A percentile compares a stretch with the other conserved stretches of the same genome.
Evolutionary conservation across 495 filamentous ascomycete genomes (phyloP).

Genomic region (Podospora tetraspora): DNA sequence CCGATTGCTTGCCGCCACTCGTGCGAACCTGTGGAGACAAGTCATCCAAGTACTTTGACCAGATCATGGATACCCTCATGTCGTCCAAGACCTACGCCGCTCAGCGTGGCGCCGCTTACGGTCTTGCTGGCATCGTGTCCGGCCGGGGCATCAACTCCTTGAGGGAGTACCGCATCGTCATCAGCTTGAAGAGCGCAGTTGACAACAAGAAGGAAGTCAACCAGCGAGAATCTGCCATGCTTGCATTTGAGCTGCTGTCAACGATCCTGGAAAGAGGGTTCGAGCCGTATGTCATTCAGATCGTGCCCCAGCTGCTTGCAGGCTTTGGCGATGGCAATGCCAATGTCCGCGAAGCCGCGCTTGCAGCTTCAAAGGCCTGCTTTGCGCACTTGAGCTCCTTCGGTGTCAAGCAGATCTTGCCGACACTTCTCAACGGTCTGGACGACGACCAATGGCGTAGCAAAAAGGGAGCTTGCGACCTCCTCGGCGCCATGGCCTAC

Average conservation of each 20-base stretch:
- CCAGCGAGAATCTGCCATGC: slow-evolving; percentile 79
- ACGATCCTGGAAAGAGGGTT: slow-evolving; percentile 80
- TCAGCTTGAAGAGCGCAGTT: slow-evolving; percentile 64
- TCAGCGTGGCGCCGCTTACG: slow-evolving; percentile 89
- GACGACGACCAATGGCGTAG: slow-evolving; percentile 96
- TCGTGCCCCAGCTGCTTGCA: slow-evolving; percentile 82
- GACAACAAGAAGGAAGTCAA: slow-evolving; percentile 91
- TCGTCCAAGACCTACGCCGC: slow-evolving; percentile 84
- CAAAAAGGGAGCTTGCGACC: slow-evolving; percentile 95
- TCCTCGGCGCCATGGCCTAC: slow-evolving; percentile 96
- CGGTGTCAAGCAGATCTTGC: slow-evolving; percentile 89
- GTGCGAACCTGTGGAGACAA: slow-evolving; percentile 74
- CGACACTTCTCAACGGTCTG: slow-evolving; percentile 85
- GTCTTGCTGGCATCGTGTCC: slow-evolving; percentile 81
- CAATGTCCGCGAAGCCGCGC: slow-evolving; percentile 85
- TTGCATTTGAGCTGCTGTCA: slow-evolving; percentile 87
- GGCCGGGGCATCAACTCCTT: slow-evolving; percentile 80
- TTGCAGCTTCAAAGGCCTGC: slow-evolving; percentile 89
- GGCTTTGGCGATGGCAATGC: slow-evolving; percentile 84
- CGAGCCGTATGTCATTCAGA: slow-evolving; percentile 93
- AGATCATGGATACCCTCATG: slow-evolving; percentile 71
- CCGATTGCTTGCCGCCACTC: slow-evolving; percentile 85
- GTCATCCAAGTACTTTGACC: slow-evolving; percentile 70
- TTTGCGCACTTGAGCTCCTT: slow-evolving; percentile 91
- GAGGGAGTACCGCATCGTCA: slow-evolving; percentile 79